Percentiles rank a stretch among this genome's conserved stretches.
Conservation (phyloP, 1,139 yeast genomes). For the Suhomyces kunorum region DNA sequence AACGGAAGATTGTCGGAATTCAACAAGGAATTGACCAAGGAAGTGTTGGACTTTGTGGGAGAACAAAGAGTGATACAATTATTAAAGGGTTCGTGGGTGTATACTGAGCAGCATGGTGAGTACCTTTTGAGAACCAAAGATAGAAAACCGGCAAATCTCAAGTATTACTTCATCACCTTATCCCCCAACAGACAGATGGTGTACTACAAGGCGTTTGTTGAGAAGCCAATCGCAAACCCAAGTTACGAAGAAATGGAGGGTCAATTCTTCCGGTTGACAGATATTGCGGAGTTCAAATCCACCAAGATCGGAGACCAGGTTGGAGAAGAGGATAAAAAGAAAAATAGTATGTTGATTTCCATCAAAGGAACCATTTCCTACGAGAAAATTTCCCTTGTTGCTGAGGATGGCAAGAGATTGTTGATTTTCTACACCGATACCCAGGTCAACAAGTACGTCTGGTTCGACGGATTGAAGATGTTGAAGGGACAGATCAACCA, state of each 20-base stretch:
- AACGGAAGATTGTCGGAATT: conserved; percentile 45
- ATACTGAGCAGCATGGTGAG: conserved; percentile 61
- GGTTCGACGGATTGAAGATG: conserved; percentile 81
- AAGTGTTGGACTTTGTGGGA: conserved; percentile 72
- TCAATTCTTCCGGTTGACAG: conserved; percentile 33
- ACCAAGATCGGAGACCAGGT: conserved; percentile 44
- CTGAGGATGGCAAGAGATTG: conserved; percentile 41
- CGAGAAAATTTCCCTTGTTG: conserved; percentile 54
- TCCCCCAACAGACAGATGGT: conserved; percentile 72
- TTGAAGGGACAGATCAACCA: conserved; percentile 40
- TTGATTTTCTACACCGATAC: conserved; percentile 71
- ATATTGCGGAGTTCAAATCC: conserved; percentile 44
- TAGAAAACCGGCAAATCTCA: conserved; percentile 24
- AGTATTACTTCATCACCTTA: conserved; percentile 59
- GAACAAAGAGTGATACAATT: conserved; percentile 75
- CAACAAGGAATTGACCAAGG: conserved; percentile 52
- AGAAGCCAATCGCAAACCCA: conserved; percentile 52
- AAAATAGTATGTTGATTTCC: conserved; percentile 46
- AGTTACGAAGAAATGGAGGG: conserved; percentile 55
- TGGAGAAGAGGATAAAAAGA: conserved; percentile 41
- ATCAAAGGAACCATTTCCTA: conserved; percentile 56
- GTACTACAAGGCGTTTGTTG: conserved; percentile 59
- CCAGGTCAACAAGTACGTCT: conserved; percentile 65
- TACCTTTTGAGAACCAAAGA: conserved; percentile 31
- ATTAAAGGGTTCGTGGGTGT: conserved; percentile 85